Evolutionary conservation across 2,329 filamentous ascomycete genomes (phyloP), one percentile per base, ranked within the genome.

Genomic region (Fusarium nisikadoi): DNA sequence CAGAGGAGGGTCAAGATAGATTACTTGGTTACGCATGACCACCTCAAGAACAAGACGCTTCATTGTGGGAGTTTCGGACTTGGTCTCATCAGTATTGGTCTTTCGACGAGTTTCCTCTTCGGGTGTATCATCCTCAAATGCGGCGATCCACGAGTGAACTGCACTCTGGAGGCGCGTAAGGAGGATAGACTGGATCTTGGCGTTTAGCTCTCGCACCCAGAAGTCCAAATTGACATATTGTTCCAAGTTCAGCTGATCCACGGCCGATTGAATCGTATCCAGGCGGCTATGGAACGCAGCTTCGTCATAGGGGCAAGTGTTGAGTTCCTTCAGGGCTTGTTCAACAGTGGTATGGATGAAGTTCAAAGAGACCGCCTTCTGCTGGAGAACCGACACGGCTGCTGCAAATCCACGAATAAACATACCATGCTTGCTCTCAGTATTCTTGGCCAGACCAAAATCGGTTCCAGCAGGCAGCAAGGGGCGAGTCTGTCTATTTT

Each of bases 11-110:
- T 98, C 96, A 31, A 99, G 89, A 78, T 97, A 97, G 74, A 99
- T 97, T 73, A 98, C 93, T 81, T 99, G 96, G 77, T 98, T 98
- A 36, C 94, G 93, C 94, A 99, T 99, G 10, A 94, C 96, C 60
- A 99, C 92, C 80, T 99, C 96, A 75, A 98, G 94, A 20, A 96
- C 87, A 29, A 97, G 88, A 35, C 88, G 89, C 76, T 89, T 91
- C 83, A 97, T 90, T 7, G 86, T 86, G 0, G 94, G 93, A 6
- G 84, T 83, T 62, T 89, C 86, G 36, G 84, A 83, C 72, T 84
- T 87, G 47, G 74, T 72, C 53, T 83, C 82, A 35, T 87, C 86
- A 14, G 83, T 83, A 13, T 81, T 81, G 25, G 83, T 70, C 72
- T 84, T 84, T 75, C 87, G 89, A 55, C 88, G 84, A 52, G 86